These are phyloP conservation scores for Melampsora larici-populina DNA, from an alignment of 1,284 basidiomycete species.

Conservation along the genomic window DNA sequence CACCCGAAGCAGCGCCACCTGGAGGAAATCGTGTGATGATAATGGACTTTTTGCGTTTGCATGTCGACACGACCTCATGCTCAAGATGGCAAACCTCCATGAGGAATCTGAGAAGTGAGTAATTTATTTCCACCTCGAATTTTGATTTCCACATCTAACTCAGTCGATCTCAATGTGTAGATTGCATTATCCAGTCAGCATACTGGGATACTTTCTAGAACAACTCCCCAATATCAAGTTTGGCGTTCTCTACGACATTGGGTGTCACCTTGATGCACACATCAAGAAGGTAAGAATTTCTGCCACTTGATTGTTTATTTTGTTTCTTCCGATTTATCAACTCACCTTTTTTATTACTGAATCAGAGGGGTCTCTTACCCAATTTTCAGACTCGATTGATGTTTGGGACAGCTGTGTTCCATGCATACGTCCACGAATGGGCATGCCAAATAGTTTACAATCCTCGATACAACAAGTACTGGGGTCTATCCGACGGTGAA, in stretches of 20 bases:
- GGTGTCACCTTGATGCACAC: constrained; percentile 23
- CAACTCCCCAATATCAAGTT: neutral
- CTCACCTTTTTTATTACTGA: neutral
- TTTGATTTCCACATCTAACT: neutral
- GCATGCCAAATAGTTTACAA: constrained; percentile 15
- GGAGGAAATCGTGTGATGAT: constrained; percentile 2
- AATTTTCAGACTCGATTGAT: neutral
- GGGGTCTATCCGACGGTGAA: no score
- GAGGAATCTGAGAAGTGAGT: constrained; percentile 1
- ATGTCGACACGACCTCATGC: constrained; percentile 7
- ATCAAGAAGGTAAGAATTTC: neutral
- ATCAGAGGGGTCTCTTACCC: neutral
- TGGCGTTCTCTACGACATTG: no score
- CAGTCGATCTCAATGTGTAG: neutral
- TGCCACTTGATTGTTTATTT: neutral
- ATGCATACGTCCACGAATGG: constrained; percentile 38
- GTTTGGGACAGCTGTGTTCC: constrained; percentile 24
- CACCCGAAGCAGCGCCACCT: neutral
- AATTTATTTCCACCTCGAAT: neutral
- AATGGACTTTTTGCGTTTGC: constrained; percentile 14
- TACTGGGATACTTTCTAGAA: neutral
- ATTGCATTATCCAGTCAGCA: constrained; percentile 16
- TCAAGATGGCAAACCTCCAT: neutral
- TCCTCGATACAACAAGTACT: constrained; percentile 2
- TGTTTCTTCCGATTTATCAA: neutral